phyloP scores from a whole-genome alignment of 164 flowering plant species.

The Cinnamomum chago region DNA sequence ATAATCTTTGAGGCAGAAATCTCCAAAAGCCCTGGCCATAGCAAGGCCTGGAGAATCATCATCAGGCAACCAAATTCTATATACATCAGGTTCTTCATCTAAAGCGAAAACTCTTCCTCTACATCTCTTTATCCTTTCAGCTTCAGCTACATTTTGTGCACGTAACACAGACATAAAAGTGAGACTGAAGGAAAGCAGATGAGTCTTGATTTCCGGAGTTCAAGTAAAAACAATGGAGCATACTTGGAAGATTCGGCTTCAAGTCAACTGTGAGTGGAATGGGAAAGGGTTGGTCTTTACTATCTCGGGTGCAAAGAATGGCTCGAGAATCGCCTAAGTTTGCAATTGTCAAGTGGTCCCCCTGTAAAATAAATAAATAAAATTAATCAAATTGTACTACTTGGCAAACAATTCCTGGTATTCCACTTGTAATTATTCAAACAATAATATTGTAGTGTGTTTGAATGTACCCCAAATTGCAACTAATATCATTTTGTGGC shows the following conservation, averaged over 20 bases:
- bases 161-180: background rate
- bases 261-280: slow-evolving; percentile 77
- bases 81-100: slow-evolving; percentile 58
- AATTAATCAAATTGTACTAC: background rate
- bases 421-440: background rate
- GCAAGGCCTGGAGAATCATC: slow-evolving; percentile 78
- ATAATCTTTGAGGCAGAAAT: slow-evolving; percentile 77
- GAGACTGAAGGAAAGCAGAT: background rate
- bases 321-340: slow-evolving; percentile 94
- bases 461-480: no score
- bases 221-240: background rate
- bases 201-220: background rate
- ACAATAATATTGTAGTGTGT: background rate
- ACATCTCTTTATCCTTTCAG: slow-evolving; percentile 53
- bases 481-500: no score
- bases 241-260: slow-evolving; percentile 55
- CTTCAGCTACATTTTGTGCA: slow-evolving; percentile 41
- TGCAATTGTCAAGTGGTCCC: slow-evolving; percentile 53
- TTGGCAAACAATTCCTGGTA: background rate
- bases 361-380: slow-evolving; percentile 33
- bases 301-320: slow-evolving; percentile 52
- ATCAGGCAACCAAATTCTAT: slow-evolving; percentile 81
- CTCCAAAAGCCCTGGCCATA: slow-evolving; percentile 90
- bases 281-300: slow-evolving; percentile 42
- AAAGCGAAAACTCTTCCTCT: slow-evolving; percentile 68